Evolutionary conservation across 495 filamentous ascomycete species (phyloP).

Genomic region (Penicillium roqueforti): DNA sequence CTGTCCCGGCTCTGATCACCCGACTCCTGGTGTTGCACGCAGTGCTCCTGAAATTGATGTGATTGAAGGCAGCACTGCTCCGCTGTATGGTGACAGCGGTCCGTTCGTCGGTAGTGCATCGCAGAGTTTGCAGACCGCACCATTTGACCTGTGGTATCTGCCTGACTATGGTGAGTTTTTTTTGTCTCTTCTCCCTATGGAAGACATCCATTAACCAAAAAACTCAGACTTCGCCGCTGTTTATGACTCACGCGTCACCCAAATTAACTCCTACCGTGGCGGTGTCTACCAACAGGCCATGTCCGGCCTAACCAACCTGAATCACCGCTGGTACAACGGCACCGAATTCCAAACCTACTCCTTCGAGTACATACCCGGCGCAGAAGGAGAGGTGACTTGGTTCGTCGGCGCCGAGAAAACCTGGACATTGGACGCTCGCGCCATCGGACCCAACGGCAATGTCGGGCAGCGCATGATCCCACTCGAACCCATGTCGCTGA

Average conservation of each 20-base stretch:
- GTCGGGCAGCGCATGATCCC: constrained; percentile 66
- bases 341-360: constrained; percentile 67
- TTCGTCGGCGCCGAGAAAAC: constrained; percentile 61
- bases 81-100: constrained; percentile 45
- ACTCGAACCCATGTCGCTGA: constrained; percentile 63
- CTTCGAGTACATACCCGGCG: constrained; percentile 69
- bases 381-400: constrained; percentile 59
- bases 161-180: constrained; percentile 56
- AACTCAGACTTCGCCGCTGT: constrained; percentile 55
- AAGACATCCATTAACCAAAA: background rate
- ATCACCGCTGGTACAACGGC: constrained; percentile 74
- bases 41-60: constrained; percentile 75
- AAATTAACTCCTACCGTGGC: constrained; percentile 63
- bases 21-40: constrained; percentile 63
- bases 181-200: background rate
- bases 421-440: constrained; percentile 62
- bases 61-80: constrained; percentile 61
- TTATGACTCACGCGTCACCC: constrained; percentile 54
- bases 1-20: constrained; percentile 63
- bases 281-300: constrained; percentile 70
- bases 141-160: constrained; percentile 73
- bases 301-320: constrained; percentile 66
- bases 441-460: constrained; percentile 70
- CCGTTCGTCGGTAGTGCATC: constrained; percentile 58
- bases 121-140: constrained; percentile 69